phyloP scores from a whole-genome alignment of 1,284 basidiomycete species.

The Sporisorium exsertum region DNA sequence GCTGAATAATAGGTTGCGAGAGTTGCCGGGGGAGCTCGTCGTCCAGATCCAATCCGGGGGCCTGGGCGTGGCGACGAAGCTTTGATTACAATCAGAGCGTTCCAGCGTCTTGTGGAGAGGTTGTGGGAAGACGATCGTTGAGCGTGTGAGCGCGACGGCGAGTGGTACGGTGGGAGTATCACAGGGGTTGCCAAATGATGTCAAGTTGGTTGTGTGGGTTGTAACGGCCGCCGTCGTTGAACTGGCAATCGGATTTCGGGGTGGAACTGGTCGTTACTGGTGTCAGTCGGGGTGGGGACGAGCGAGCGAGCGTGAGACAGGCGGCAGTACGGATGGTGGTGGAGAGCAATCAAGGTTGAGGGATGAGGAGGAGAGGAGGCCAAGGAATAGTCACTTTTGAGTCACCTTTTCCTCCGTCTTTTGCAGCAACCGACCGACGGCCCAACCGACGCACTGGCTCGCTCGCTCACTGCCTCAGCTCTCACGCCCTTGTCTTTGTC shows the following conservation, averaged over 20 bases:
- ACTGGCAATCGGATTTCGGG: background rate
- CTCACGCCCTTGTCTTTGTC: background rate
- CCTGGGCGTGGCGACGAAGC: background rate
- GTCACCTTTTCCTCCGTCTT: conserved; percentile 14
- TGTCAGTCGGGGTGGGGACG: background rate
- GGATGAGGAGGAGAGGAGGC: too few relatives aligned
- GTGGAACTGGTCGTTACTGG: background rate
- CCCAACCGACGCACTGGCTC: background rate
- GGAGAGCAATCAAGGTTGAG: background rate
- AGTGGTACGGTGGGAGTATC: background rate
- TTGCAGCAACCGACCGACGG: conserved; percentile 27
- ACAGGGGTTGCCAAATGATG: background rate
- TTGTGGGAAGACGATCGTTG: conserved; percentile 4
- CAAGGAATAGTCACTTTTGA: too few relatives aligned
- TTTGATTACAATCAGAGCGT: background rate
- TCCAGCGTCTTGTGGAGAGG: background rate
- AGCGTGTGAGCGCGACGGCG: background rate
- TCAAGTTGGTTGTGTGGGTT: background rate
- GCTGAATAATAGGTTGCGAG: background rate
- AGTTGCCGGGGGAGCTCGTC: background rate
- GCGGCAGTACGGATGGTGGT: background rate
- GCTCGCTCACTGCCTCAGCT: too few relatives aligned
- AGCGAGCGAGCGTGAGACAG: background rate
- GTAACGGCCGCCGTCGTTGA: background rate
- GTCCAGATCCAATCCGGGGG: background rate